Conservation (phyloP, 164 flowering plant species). For the Chloranthus sessilifolius region DNA sequence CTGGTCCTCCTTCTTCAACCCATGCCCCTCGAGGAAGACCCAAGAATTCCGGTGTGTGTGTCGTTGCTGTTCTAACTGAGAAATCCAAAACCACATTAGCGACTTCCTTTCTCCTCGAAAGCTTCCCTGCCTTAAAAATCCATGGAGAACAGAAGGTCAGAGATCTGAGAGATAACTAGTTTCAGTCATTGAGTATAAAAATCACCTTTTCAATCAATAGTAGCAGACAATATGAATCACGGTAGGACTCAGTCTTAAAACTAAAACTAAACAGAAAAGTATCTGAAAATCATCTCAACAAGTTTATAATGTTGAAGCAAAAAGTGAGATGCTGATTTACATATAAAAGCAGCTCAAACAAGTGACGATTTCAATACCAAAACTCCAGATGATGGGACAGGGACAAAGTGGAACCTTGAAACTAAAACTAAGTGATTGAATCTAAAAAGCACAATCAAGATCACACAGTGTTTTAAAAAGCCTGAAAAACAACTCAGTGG, state of each 20-base stretch:
- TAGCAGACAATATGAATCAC: not conserved
- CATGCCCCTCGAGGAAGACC: constrained; percentile 95
- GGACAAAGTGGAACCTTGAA: too few relatives aligned
- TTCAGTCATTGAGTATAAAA: not conserved
- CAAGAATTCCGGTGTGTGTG: constrained; percentile 89
- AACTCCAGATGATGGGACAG: too few relatives aligned
- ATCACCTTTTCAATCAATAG: not conserved
- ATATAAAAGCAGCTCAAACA: too few relatives aligned
- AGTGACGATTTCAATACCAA: too few relatives aligned
- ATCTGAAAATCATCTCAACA: too few relatives aligned
- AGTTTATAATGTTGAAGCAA: too few relatives aligned
- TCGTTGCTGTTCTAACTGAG: constrained; percentile 89
- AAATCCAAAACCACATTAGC: constrained; percentile 88
- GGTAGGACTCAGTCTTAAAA: not conserved
- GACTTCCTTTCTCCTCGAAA: constrained; percentile 73
- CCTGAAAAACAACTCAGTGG: not conserved
- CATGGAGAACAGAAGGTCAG: constrained; percentile 5
- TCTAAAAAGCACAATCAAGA: too few relatives aligned
- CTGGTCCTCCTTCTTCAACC: constrained; percentile 82
- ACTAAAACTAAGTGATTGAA: too few relatives aligned
- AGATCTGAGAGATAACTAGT: not conserved
- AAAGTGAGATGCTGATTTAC: too few relatives aligned
- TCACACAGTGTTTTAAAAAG: not conserved
- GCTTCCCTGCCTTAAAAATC: constrained; percentile 67
- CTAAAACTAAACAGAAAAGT: too few relatives aligned